Conservation (phyloP, 768 basidiomycete species). For the Tylopilus rubrobrunneus region DNA sequence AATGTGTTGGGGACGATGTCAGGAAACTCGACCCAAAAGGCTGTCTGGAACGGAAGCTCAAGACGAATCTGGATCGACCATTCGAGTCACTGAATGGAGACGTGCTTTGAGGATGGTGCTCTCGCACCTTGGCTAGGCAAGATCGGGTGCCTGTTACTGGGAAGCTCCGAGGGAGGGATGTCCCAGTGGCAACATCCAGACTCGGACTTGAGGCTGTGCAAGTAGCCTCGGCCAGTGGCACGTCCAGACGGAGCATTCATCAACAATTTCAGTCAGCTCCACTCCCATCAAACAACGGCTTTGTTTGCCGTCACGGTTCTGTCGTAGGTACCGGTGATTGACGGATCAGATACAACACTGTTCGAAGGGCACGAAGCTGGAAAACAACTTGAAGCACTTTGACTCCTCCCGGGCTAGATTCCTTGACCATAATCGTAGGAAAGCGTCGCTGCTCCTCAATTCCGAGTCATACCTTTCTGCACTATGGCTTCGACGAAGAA, state of each 20-base stretch:
- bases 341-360: no score
- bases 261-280: neutral
- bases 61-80: conserved; percentile 23
- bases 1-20: conserved; percentile 24
- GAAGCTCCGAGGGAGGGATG: conserved; percentile 27
- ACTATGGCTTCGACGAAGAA: conserved; percentile 22
- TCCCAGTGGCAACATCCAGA: conserved; percentile 30
- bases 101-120: neutral
- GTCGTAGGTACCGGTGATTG: no score
- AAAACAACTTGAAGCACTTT: no score
- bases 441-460: neutral
- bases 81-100: neutral
- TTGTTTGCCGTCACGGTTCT: no score
- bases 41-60: conserved; percentile 31
- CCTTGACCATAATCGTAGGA: neutral
- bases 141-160: conserved; percentile 33
- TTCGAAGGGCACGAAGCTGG: no score
- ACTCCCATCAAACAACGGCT: neutral
- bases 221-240: neutral
- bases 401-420: neutral
- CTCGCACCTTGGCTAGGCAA: conserved; percentile 35
- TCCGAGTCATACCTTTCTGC: neutral
- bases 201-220: neutral
- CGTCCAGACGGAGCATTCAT: neutral
- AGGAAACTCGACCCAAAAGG: conserved; percentile 32